A percentile compares a stretch with the other conserved stretches of the same genome.
Evolutionary conservation across 2,329 filamentous ascomycete genomes (phyloP).

Genomic region (Teratosphaeria viscida): DNA sequence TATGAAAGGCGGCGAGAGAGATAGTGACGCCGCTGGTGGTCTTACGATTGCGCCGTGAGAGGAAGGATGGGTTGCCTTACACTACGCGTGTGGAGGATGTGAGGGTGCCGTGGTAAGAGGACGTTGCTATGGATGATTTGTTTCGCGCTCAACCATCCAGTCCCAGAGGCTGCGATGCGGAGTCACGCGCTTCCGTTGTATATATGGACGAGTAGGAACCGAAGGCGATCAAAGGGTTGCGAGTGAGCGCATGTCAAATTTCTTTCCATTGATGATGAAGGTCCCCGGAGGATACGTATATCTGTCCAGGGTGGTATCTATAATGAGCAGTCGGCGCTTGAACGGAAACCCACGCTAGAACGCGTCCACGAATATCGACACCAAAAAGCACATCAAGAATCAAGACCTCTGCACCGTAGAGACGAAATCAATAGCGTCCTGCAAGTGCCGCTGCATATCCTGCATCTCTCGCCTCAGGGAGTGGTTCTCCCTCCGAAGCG

Average conservation of each 20-base stretch:
- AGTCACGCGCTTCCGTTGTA: too few species aligned
- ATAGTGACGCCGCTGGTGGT: slow-evolving; percentile 22
- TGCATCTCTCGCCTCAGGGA: slow-evolving; percentile 42
- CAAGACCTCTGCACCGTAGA: slow-evolving; percentile 1
- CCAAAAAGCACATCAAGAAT: background rate
- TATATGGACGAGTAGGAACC: too few species aligned
- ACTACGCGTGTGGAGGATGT: slow-evolving; percentile 26
- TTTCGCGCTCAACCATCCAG: too few species aligned
- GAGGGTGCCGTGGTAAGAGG: slow-evolving; percentile 19
- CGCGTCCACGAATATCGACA: background rate
- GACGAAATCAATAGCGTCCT: slow-evolving; percentile 47
- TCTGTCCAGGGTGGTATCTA: background rate
- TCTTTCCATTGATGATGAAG: background rate
- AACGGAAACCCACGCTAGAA: background rate
- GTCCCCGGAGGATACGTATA: background rate
- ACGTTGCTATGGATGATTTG: background rate
- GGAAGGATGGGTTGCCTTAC: slow-evolving; percentile 19
- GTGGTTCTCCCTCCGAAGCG: slow-evolving; percentile 46
- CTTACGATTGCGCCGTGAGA: slow-evolving; percentile 4
- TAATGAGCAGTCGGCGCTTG: background rate
- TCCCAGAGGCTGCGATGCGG: too few species aligned
- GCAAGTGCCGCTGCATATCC: slow-evolving; percentile 44
- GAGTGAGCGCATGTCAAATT: background rate
- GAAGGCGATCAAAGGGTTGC: background rate
- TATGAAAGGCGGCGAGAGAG: slow-evolving; percentile 22